Evolutionary conservation across 2,329 filamentous ascomycete genomes (phyloP), one percentile per base, ranked within the genome.

Genomic region (Fusarium guadeloupense): DNA sequence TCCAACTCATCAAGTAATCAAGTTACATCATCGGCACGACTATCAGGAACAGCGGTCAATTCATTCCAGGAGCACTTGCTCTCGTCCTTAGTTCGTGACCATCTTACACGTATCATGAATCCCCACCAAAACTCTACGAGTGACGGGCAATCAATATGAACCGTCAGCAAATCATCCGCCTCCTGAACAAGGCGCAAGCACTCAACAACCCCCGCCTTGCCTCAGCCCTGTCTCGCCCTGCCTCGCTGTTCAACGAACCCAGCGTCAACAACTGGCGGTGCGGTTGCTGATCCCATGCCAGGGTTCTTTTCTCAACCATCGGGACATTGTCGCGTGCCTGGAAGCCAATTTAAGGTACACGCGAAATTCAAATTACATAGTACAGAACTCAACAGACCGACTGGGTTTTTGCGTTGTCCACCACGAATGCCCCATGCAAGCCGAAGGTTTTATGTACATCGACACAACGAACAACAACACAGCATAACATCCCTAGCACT

Each of bases 41-140:
- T 50, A 44, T 54, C 47, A 58, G 47, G 47, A 59, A 62, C 57
- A 44, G 44, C 56, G 42, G 56, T 51, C 48, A 50, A 56, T 56
- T 52, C 33, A 60, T 51, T 52, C 33, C 39, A 50, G 23, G 44
- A 51, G 23, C 40, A 56, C 28, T 38, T 23, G 40, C 25, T 20
- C 17, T 34, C 37, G 20, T 47, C 39, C 42, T 49, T 53, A n/a
- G n/a, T n/a, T n/a, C 38, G 50, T 43, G 50, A 64, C 50, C 34
- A 62, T 64, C 45, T 39, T 51, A 51, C 53, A 60, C 50, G 37
- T 60, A 64, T 53, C 60, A 62, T 57, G 38, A 45, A 56, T 50
- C 40, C 48, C 56, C 61, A 62, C 61, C 33, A 46, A 35, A 53
- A 35, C 56, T 57, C 46, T 41, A 20, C 25, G 5, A 16, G 9